Base-by-base conservation (phyloP, 305 asterid species). In the Caryopteris hybrid region DNA sequence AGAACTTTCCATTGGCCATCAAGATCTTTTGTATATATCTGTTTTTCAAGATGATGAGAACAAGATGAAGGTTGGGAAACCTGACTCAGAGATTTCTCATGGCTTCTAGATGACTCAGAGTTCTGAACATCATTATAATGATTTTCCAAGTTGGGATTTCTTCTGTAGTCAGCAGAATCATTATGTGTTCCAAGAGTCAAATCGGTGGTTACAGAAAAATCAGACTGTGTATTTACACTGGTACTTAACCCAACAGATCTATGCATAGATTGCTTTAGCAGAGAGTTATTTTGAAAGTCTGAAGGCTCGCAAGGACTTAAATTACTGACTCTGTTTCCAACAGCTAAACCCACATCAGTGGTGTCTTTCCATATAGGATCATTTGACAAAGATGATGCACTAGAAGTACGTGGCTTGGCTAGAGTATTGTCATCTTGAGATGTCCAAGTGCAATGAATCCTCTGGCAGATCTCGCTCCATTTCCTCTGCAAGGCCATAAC, bases 401-500 rank as follows among this genome's bases (percentile, higher is more conserved):
- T 50, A 33, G 68, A 66, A 80, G 73, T 59, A 51, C 46, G 88
- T n/a, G 80, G 61, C 74, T 70, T 77, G 47, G 79, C 56, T 6
- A 60, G 81, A 21, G 71, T 59, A 69, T 25, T 58, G 73, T 83
- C 77, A 61, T 71, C 78, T 66, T 79, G 82, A 54, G 76, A 72
- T 72, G 80, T 52, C 58, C 53, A 52, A 62, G 79, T 64, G 67
- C 53, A 66, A 84, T 94, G 99, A 78, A 89, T 89, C 70, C 78
- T 85, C 61, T 76, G 90, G 73, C 99, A 94, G 56, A 87, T 91
- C 73, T 88, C 96, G 51, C 69, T 86, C 99, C 99, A 94, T 80
- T 94, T 94, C 74, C 79, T 82, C 64, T 79, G 83, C 67, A 89
- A 68, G 6, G 83, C 91, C 82, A 38, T 53, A 14, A 82, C 54